Base-by-base conservation (phyloP, 192 early-diverging fungal genomes). In the Geranomyces variabilis region DNA sequence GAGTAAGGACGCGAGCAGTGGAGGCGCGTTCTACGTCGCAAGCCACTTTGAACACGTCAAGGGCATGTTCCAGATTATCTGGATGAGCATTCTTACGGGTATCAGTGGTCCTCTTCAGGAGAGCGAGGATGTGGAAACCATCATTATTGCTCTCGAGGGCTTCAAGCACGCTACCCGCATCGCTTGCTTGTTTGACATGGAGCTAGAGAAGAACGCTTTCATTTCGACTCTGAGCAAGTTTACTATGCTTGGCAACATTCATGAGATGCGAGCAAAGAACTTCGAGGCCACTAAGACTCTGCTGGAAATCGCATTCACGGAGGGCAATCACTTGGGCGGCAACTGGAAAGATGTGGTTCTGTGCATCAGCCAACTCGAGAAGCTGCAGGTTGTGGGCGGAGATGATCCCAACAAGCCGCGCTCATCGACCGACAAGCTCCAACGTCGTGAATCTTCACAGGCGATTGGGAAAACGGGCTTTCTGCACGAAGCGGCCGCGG, bases 231-330 rank as follows among this genome's bases (percentile, higher is more conserved):
- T 97, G 70, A 83, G 90, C 49, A 94, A 95, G 76, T 93, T 95
- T 68, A 96, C 94, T 7, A 88, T 87, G 78, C 80, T 97, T 69
- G 65, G 60, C 44, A 94, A 93, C 58, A 67, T 94, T n/a, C 86
- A 88, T 33, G 94, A 97, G 67, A 93, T 97, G 89, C 87, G 84
- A 59, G 85, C 88, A 48, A 97, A 97, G 80, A 94, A 97, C 69
- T 86, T 97, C 3, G 93, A 96, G 76, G 94, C 96, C 0, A 93
- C 96, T 59, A 90, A 90, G 49, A 86, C 91, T 5, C 76, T 97
- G 31, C 75, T 97, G 24, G 94, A 94, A 34, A 88, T 96, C 29
- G 92, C 93, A 5, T 72, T 71, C 47, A n/a, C 63, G 17, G 78
- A 81, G 47, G 86, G 87, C 21, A 81, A 88, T 63, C 29, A 64